Evolutionary conservation across 2,329 filamentous ascomycete genomes (phyloP).

Genomic region (Myriosclerotinia curreyana): DNA sequence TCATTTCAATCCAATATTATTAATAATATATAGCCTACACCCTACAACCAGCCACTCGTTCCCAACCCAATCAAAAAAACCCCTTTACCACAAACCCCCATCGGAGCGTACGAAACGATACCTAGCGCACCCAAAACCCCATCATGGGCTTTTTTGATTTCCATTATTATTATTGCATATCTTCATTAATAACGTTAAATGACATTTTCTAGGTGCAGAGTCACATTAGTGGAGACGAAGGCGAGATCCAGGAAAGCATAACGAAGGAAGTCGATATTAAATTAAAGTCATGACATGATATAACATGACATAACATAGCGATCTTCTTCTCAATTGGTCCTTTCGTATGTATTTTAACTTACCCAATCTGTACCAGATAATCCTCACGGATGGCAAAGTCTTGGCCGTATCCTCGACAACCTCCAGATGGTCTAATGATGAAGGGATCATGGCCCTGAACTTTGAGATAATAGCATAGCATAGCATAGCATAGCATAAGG

Average conservation of each 20-base stretch:
- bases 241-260: not conserved
- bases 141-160: not conserved
- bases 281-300: not conserved
- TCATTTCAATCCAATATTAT: not conserved
- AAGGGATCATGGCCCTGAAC: not conserved
- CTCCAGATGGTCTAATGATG: not conserved
- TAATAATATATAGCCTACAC: not conserved
- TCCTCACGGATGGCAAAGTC: not conserved
- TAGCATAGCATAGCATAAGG: too few relatives aligned
- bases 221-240: not conserved
- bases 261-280: not conserved
- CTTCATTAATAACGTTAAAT: conserved; percentile 5
- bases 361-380: not conserved
- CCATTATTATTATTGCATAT: not conserved
- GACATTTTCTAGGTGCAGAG: not conserved
- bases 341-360: not conserved
- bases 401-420: not conserved
- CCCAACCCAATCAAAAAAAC: conserved; percentile 10
- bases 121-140: not conserved
- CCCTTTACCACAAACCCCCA: not conserved
- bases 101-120: conserved; percentile 7
- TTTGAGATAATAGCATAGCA: too few relatives aligned
- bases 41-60: conserved; percentile 1
- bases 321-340: not conserved
- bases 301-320: not conserved